Conservation (phyloP, 768 basidiomycete genomes). For the Stropharia rugosoannulata region DNA sequence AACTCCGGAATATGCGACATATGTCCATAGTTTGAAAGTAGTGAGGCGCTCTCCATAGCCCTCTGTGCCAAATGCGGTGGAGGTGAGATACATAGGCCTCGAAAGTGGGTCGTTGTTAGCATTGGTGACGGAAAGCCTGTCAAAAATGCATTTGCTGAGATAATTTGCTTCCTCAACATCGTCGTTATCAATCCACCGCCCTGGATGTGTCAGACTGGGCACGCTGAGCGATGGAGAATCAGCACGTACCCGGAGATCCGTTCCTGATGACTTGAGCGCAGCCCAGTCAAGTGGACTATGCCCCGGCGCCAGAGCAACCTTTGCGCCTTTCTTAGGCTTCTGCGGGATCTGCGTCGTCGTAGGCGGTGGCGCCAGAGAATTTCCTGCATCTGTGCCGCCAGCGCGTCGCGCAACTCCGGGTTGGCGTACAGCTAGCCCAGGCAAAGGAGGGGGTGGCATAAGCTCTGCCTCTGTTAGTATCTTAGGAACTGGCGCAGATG, state of each 20-base stretch:
- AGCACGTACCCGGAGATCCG: slow-evolving; percentile 67
- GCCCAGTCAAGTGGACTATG: slow-evolving; percentile 96
- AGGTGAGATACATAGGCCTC: too few species aligned
- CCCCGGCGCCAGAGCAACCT: slow-evolving; percentile 90
- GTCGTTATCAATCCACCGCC: too few species aligned
- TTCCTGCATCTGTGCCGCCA: slow-evolving; percentile 21
- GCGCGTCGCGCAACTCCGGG: slow-evolving; percentile 31
- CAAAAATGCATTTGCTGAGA: too few species aligned
- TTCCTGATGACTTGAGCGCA: slow-evolving; percentile 75
- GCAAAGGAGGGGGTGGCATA: slow-evolving; percentile 57
- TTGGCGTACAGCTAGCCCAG: slow-evolving; percentile 38
- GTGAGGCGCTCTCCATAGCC: too few species aligned
- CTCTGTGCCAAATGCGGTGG: too few species aligned
- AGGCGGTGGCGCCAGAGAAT: slow-evolving; percentile 40
- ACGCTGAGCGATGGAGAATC: background rate
- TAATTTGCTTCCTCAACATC: too few species aligned
- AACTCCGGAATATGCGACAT: slow-evolving; percentile 73
- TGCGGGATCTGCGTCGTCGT: slow-evolving; percentile 59
- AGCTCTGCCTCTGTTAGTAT: slow-evolving; percentile 45
- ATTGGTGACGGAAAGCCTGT: too few species aligned
- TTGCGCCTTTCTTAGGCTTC: slow-evolving; percentile 62
- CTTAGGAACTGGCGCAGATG: slow-evolving; percentile 17
- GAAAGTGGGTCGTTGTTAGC: too few species aligned
- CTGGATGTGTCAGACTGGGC: too few species aligned
- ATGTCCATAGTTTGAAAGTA: slow-evolving; percentile 41